phyloP scores from a whole-genome alignment of 768 basidiomycete genomes.

The Pulveroboletus sp. region DNA sequence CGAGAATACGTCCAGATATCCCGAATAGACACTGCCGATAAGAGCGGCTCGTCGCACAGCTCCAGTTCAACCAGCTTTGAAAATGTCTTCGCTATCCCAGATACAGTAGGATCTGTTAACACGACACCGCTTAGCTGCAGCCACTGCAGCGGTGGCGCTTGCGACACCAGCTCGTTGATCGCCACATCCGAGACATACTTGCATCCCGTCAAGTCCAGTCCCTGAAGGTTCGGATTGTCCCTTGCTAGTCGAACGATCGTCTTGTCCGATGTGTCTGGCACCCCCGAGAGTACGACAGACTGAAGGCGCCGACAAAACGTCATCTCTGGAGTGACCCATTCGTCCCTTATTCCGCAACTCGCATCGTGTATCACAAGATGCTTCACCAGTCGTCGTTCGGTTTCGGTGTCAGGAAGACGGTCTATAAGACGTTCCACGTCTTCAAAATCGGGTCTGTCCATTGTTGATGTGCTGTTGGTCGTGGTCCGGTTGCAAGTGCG shows the following conservation, averaged over 20 bases:
- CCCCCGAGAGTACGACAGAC: slow-evolving; percentile 64
- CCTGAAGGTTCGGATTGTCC: slow-evolving; percentile 61
- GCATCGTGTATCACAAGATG: slow-evolving; percentile 52
- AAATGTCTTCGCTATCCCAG: slow-evolving; percentile 68
- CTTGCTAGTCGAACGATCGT: slow-evolving; percentile 61
- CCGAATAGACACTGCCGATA: slow-evolving; percentile 66
- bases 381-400: slow-evolving; percentile 55
- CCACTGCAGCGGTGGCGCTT: slow-evolving; percentile 65
- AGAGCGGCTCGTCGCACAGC: slow-evolving; percentile 58
- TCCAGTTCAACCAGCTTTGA: slow-evolving; percentile 80
- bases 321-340: slow-evolving; percentile 55
- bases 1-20: slow-evolving; percentile 82
- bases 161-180: slow-evolving; percentile 63
- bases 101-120: slow-evolving; percentile 58
- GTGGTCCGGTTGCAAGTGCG: not conserved
- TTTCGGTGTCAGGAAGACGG: slow-evolving; percentile 53
- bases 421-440: slow-evolving; percentile 58
- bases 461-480: slow-evolving; percentile 8
- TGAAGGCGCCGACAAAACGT: slow-evolving; percentile 59
- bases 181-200: slow-evolving; percentile 72
- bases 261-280: slow-evolving; percentile 61
- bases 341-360: slow-evolving; percentile 45
- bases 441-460: slow-evolving; percentile 31
- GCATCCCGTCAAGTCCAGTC: slow-evolving; percentile 75
- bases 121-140: slow-evolving; percentile 65